Conservation (phyloP, 345 rosid species). For the Boechera retrofracta region DNA sequence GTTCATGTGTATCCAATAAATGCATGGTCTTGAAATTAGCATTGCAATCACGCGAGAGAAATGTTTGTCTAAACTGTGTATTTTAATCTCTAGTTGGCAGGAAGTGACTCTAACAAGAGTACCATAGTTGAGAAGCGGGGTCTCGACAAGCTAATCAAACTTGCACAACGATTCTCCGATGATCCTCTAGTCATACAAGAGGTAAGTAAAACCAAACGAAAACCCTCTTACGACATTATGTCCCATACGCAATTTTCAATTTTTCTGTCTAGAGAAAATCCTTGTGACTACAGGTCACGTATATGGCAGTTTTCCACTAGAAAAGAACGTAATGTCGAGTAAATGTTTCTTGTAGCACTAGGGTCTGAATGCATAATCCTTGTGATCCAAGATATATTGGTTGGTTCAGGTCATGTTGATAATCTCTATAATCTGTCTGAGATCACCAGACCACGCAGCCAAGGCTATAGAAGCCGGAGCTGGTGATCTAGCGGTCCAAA, state of each 20-base stretch:
- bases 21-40: slow-evolving; percentile 2
- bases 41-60: background rate
- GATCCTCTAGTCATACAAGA: slow-evolving; percentile 87
- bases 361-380: slow-evolving; percentile 13
- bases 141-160: slow-evolving; percentile 66
- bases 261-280: slow-evolving; percentile 18
- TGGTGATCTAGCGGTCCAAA: slow-evolving; percentile 84
- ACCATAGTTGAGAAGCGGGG: slow-evolving; percentile 80
- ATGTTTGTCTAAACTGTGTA: slow-evolving; percentile 35
- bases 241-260: background rate
- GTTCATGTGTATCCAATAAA: background rate
- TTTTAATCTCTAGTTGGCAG: slow-evolving; percentile 71
- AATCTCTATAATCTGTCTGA: slow-evolving; percentile 76
- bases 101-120: slow-evolving; percentile 88
- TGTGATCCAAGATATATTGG: slow-evolving; percentile 10
- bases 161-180: slow-evolving; percentile 73
- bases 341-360: slow-evolving; percentile 21
- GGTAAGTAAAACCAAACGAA: slow-evolving; percentile 51
- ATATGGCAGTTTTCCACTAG: slow-evolving; percentile 6
- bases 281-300: background rate
- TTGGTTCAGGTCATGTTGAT: slow-evolving; percentile 72
- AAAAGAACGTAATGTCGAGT: background rate
- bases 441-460: slow-evolving; percentile 86
- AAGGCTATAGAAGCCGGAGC: slow-evolving; percentile 93
- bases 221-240: background rate